A percentile compares a stretch with the other conserved stretches of the same genome.
These are phyloP conservation scores for Penicillium roqueforti DNA, from an alignment of 495 filamentous ascomycete species.

Conservation along the genomic window DNA sequence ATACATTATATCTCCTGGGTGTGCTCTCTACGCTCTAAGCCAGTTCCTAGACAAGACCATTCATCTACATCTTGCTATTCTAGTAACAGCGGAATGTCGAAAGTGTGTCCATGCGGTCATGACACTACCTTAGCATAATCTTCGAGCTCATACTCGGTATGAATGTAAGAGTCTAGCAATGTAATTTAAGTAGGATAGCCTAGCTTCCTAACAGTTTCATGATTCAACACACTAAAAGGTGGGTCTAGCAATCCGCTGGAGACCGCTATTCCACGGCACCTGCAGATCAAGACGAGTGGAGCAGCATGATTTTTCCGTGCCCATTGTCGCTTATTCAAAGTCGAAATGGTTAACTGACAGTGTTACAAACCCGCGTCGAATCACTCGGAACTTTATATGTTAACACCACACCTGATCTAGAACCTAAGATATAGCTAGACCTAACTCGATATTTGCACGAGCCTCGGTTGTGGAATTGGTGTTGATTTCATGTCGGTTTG, in stretches of 20 bases:
- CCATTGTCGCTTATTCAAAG: neutral
- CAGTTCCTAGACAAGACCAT: constrained; percentile 21
- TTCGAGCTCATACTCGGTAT: neutral
- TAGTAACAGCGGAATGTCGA: constrained; percentile 18
- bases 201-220: constrained; percentile 12
- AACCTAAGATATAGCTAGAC: neutral
- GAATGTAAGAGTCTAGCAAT: constrained; percentile 18
- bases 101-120: constrained; percentile 1
- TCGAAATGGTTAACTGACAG: neutral
- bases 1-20: constrained; percentile 24
- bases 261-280: neutral
- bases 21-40: constrained; percentile 11
- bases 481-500: neutral
- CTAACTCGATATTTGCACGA: neutral
- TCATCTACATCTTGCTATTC: constrained; percentile 29
- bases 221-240: constrained; percentile 28
- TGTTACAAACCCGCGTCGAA: neutral
- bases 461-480: neutral
- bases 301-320: neutral
- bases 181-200: constrained; percentile 20
- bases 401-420: no score
- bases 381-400: no score
- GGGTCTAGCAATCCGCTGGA: constrained; percentile 29
- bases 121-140: neutral
- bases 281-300: neutral